phyloP scores from a whole-genome alignment of 2,329 filamentous ascomycete genomes.

The Pseudocercospora fijiensis region DNA sequence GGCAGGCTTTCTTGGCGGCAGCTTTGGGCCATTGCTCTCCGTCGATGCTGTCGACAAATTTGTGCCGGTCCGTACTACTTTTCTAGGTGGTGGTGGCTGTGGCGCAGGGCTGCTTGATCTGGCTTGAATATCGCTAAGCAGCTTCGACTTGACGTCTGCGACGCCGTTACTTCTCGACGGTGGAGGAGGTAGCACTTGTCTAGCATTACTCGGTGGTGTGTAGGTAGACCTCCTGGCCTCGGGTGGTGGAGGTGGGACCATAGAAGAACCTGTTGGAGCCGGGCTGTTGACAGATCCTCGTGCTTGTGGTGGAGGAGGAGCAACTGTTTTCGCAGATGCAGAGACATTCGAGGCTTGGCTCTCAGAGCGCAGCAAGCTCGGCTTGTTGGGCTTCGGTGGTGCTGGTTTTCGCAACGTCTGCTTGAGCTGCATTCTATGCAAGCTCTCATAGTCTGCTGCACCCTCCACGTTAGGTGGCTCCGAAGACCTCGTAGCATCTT shows the following conservation, averaged over 20 bases:
- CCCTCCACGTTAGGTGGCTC: slow-evolving; percentile 14
- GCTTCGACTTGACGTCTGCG: slow-evolving; percentile 1
- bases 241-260: slow-evolving; percentile 23
- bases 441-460: slow-evolving; percentile 11
- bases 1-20: slow-evolving; percentile 30
- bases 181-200: slow-evolving; percentile 21
- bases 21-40: slow-evolving; percentile 19
- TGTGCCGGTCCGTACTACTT: slow-evolving; percentile 16
- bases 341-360: slow-evolving; percentile 27
- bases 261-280: slow-evolving; percentile 5
- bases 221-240: slow-evolving; percentile 22
- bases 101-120: slow-evolving; percentile 14
- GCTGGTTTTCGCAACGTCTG: slow-evolving; percentile 38
- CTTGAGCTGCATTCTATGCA: slow-evolving; percentile 22
- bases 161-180: slow-evolving; percentile 12
- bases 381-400: slow-evolving; percentile 40
- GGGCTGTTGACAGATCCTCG: slow-evolving; percentile 20
- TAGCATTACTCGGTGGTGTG: not conserved
- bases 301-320: slow-evolving; percentile 28
- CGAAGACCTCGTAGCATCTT: not conserved
- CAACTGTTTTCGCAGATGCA: slow-evolving; percentile 20
- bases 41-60: slow-evolving; percentile 5
- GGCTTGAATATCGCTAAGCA: not conserved
- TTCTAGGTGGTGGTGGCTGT: slow-evolving; percentile 27
- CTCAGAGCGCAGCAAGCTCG: slow-evolving; percentile 33